Conservation (phyloP, 1,284 basidiomycete genomes). For the Heliocybe sulcata region DNA sequence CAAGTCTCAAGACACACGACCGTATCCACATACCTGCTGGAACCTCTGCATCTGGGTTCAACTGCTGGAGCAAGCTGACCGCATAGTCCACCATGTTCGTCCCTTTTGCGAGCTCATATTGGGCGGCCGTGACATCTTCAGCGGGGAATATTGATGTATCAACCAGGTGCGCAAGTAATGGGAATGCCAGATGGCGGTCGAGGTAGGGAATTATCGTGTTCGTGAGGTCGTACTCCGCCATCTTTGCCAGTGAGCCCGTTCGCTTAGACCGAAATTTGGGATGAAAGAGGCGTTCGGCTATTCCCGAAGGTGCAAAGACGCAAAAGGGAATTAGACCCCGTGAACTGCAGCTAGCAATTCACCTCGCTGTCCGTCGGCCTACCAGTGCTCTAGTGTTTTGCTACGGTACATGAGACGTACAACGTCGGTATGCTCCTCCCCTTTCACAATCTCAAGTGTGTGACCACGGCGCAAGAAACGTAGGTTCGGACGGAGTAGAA, state of each 20-base stretch:
- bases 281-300: not conserved
- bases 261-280: not conserved
- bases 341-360: too few relatives aligned
- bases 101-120: slow-evolving; percentile 95
- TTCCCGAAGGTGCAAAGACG: not conserved
- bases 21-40: slow-evolving; percentile 48
- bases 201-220: slow-evolving; percentile 90
- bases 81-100: slow-evolving; percentile 97
- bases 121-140: slow-evolving; percentile 75
- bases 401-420: too few relatives aligned
- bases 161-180: slow-evolving; percentile 83
- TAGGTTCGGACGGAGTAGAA: too few relatives aligned
- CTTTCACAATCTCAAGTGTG: too few relatives aligned
- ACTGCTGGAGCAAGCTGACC: slow-evolving; percentile 70
- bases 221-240: slow-evolving; percentile 87
- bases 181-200: slow-evolving; percentile 92
- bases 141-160: slow-evolving; percentile 68
- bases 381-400: too few relatives aligned
- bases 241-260: slow-evolving; percentile 19
- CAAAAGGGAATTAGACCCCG: not conserved
- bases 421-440: too few relatives aligned
- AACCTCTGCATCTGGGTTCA: slow-evolving; percentile 62
- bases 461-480: too few relatives aligned
- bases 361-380: too few relatives aligned
- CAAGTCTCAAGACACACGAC: not conserved